Evolutionary conservation across 129 eudicot genomes (phyloP).

Genomic region (Glebionis coronaria): DNA sequence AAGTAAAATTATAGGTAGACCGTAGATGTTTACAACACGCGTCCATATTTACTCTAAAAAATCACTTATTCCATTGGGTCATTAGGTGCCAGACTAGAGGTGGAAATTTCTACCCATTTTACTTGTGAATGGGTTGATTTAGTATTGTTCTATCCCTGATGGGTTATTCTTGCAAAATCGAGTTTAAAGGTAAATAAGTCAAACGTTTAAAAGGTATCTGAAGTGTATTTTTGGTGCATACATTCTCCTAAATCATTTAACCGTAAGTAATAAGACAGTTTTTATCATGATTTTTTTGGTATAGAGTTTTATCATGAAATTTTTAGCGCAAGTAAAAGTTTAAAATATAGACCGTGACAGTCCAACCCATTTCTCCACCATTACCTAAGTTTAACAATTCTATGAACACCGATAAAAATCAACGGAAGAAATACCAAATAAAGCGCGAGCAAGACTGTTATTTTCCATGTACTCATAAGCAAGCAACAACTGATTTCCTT

Average conservation of each 20-base stretch:
- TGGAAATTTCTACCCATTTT: not conserved
- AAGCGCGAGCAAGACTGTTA: slow-evolving; percentile 76
- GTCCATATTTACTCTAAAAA: not conserved
- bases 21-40: slow-evolving; percentile 10
- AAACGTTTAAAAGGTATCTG: not conserved
- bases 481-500: slow-evolving; percentile 66
- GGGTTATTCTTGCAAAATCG: not conserved
- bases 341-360: too few species aligned
- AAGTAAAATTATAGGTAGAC: slow-evolving; percentile 12
- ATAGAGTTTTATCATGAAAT: too few species aligned
- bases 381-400: not conserved
- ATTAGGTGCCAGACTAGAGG: not conserved
- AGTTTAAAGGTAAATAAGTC: not conserved
- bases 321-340: too few species aligned
- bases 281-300: too few species aligned
- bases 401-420: not conserved
- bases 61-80: not conserved
- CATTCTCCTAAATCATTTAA: not conserved
- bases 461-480: slow-evolving; percentile 78
- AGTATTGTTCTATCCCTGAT: not conserved
- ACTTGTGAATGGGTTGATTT: not conserved
- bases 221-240: not conserved
- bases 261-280: too few species aligned
- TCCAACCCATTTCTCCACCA: too few species aligned
- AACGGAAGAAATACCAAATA: slow-evolving; percentile 43